Conservation (phyloP, 2,329 filamentous ascomycete genomes). For the Tolypocladium inflatum region DNA sequence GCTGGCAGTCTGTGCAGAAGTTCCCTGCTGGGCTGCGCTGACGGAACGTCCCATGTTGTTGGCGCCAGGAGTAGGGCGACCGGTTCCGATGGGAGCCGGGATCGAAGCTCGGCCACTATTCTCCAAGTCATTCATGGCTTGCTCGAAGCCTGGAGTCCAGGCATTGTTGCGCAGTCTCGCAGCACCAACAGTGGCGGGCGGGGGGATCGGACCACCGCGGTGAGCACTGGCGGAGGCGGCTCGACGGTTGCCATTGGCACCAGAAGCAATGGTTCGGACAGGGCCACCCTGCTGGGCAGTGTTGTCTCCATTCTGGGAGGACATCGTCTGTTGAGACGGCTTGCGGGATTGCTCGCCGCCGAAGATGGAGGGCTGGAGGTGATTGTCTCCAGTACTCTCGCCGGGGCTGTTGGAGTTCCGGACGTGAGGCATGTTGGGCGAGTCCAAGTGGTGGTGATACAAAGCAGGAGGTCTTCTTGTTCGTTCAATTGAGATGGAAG, state of each 20-base stretch:
- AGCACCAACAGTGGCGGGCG: background rate
- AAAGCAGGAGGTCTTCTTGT: background rate
- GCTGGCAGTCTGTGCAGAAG: background rate
- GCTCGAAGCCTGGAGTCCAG: constrained; percentile 1
- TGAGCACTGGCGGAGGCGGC: background rate
- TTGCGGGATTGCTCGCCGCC: background rate
- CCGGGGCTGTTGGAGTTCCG: background rate
- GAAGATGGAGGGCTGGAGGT: background rate
- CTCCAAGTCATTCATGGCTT: background rate
- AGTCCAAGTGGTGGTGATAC: background rate
- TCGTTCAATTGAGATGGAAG: background rate
- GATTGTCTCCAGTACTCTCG: background rate
- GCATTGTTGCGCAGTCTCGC: background rate
- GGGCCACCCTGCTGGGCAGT: background rate
- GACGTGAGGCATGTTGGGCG: background rate
- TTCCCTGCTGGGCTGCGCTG: background rate
- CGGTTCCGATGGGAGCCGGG: background rate
- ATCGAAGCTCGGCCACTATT: background rate
- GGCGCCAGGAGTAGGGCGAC: too few relatives aligned
- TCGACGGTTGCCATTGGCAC: background rate
- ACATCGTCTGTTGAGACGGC: background rate
- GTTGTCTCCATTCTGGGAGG: background rate
- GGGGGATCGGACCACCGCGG: background rate
- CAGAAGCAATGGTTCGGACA: background rate
- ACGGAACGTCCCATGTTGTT: background rate